These are phyloP conservation scores for Aspergillus pseudoglaucus DNA, from an alignment of 2,329 filamentous ascomycete genomes.

Conservation along the genomic window DNA sequence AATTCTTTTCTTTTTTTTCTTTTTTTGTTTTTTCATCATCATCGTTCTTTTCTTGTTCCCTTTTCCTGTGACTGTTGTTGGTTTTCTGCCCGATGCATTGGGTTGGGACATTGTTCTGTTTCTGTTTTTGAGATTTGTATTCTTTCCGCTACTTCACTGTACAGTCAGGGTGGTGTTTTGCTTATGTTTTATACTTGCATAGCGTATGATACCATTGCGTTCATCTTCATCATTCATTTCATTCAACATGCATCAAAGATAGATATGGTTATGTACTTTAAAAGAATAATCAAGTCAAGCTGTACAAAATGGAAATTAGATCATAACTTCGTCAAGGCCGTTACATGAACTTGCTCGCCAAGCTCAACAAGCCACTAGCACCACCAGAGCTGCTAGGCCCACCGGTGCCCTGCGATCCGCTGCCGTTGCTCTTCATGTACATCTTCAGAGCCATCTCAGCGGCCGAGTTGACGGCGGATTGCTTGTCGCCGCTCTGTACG, in stretches of 20 bases:
- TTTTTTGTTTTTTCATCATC: too few relatives aligned
- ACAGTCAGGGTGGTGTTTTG: too few relatives aligned
- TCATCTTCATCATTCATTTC: background rate
- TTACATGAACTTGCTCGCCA: constrained; percentile 56
- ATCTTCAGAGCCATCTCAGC: constrained; percentile 85
- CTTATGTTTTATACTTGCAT: background rate
- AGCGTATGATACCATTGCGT: background rate
- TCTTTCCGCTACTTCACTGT: background rate
- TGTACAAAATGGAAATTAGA: background rate
- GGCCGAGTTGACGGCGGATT: constrained; percentile 70
- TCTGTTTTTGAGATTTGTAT: background rate
- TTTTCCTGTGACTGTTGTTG: too few relatives aligned
- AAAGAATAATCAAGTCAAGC: background rate
- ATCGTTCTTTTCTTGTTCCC: too few relatives aligned
- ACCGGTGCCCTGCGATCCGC: constrained; percentile 41
- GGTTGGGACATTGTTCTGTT: background rate
- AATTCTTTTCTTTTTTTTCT: background rate
- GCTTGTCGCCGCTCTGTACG: constrained; percentile 59
- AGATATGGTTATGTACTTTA: background rate
- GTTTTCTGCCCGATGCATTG: background rate
- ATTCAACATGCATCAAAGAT: background rate
- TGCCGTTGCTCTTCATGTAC: constrained; percentile 72
- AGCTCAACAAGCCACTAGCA: constrained; percentile 44
- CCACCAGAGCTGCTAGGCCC: constrained; percentile 27
- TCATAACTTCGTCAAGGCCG: background rate